These are phyloP conservation scores for Candida taoyuanica DNA, from an alignment of 805 yeast genomes.

Conservation along the genomic window DNA sequence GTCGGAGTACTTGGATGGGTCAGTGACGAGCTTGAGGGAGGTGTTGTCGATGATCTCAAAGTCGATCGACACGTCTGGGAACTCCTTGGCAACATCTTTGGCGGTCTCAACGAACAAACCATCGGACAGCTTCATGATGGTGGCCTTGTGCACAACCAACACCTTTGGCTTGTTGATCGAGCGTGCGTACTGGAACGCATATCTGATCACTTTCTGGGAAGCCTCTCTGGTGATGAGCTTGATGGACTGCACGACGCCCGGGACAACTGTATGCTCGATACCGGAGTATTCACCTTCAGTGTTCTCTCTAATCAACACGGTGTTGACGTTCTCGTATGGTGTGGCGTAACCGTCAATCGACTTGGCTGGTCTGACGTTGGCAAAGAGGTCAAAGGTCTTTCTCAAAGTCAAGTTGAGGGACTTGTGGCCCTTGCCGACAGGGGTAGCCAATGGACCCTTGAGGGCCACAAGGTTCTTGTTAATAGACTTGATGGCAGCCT, in stretches of 20 bases:
- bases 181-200: conserved; percentile 95
- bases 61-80: conserved; percentile 81
- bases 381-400: conserved; percentile 93
- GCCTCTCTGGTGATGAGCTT: conserved; percentile 96
- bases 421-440: conserved; percentile 98
- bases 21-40: conserved; percentile 81
- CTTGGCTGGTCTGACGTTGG: conserved; percentile 96
- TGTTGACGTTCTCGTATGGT: conserved; percentile 74
- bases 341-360: conserved; percentile 92
- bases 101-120: conserved; percentile 95
- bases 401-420: conserved; percentile 96
- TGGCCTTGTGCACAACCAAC: conserved; percentile 95
- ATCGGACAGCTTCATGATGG: conserved; percentile 96
- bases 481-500: conserved; percentile 86
- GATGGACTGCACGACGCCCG: conserved; percentile 98
- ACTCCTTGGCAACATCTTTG: conserved; percentile 81
- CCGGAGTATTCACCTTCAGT: conserved; percentile 58
- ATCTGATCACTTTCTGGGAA: conserved; percentile 92
- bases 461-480: conserved; percentile 91
- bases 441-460: conserved; percentile 98
- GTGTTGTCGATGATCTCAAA: conserved; percentile 94
- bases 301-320: conserved; percentile 89
- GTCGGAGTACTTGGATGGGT: conserved; percentile 80
- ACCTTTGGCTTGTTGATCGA: conserved; percentile 84
- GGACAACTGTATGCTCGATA: conserved; percentile 95